These are phyloP conservation scores for Solanum dulcamara DNA, from an alignment of 257 asterid species.

Conservation along the genomic window DNA sequence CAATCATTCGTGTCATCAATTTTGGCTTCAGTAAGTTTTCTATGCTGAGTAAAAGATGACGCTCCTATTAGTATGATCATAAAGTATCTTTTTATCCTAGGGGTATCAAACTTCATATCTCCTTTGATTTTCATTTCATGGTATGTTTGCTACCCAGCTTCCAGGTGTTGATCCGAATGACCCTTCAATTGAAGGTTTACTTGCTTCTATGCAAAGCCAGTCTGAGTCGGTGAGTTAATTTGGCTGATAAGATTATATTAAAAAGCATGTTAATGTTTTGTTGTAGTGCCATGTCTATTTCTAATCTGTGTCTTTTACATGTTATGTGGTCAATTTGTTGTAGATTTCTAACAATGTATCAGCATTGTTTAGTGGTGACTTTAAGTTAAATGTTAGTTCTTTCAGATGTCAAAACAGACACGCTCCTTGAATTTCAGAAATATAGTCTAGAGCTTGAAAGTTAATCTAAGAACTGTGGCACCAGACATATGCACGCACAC, in stretches of 20 bases:
- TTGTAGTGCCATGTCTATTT: background rate
- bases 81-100: background rate
- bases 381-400: background rate
- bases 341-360: background rate
- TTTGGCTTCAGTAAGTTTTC: slow-evolving; percentile 59
- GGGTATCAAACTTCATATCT: background rate
- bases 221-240: slow-evolving; percentile 2
- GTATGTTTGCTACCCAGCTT: background rate
- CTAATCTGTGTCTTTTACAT: background rate
- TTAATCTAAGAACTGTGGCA: background rate
- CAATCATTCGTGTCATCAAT: slow-evolving; percentile 62
- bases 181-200: background rate
- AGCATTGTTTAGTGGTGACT: background rate
- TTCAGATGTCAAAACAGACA: background rate
- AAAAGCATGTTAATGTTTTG: background rate
- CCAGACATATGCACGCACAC: background rate
- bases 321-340: background rate
- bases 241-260: background rate
- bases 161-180: slow-evolving; percentile 2
- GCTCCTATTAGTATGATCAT: background rate
- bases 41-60: background rate
- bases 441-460: background rate
- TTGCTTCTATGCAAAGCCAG: background rate
- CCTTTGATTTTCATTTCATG: background rate
- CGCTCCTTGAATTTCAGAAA: background rate